A percentile compares a stretch with the other conserved stretches of the same genome.
Evolutionary conservation across 2,329 filamentous ascomycete genomes (phyloP).

Genomic region (Knoxdaviesia proteae): DNA sequence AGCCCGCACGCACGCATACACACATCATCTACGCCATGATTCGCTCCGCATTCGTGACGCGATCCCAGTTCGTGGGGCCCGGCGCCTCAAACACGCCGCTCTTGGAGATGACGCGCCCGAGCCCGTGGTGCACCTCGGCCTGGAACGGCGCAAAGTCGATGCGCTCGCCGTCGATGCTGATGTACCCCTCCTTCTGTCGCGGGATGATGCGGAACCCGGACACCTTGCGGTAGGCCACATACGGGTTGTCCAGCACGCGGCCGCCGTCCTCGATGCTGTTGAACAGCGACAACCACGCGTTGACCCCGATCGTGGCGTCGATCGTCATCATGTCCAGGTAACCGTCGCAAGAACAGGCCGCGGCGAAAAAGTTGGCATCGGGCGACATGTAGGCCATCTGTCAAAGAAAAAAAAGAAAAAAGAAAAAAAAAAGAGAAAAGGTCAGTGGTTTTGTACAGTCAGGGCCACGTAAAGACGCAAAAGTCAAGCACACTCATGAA

Average conservation of each 20-base stretch:
- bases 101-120: constrained; percentile 72
- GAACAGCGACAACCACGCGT: constrained; percentile 48
- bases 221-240: constrained; percentile 68
- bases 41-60: constrained; percentile 12
- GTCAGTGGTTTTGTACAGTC: too few relatives aligned
- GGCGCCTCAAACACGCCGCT: constrained; percentile 49
- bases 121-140: constrained; percentile 62
- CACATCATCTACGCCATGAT: constrained; percentile 6
- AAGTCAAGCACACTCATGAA: background rate
- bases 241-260: constrained; percentile 57
- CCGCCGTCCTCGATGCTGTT: constrained; percentile 44
- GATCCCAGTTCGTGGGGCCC: constrained; percentile 31
- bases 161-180: constrained; percentile 83
- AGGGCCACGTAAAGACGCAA: too few relatives aligned
- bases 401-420: background rate
- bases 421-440: background rate
- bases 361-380: constrained; percentile 71
- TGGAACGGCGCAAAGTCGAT: constrained; percentile 81
- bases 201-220: constrained; percentile 74
- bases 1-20: too few relatives aligned
- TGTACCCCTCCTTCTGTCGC: constrained; percentile 53
- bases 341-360: constrained; percentile 65
- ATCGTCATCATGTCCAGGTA: constrained; percentile 69
- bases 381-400: constrained; percentile 82
- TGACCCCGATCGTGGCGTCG: constrained; percentile 49